Conservation (phyloP, 805 yeast species). For the Candida palmyrensis region DNA sequence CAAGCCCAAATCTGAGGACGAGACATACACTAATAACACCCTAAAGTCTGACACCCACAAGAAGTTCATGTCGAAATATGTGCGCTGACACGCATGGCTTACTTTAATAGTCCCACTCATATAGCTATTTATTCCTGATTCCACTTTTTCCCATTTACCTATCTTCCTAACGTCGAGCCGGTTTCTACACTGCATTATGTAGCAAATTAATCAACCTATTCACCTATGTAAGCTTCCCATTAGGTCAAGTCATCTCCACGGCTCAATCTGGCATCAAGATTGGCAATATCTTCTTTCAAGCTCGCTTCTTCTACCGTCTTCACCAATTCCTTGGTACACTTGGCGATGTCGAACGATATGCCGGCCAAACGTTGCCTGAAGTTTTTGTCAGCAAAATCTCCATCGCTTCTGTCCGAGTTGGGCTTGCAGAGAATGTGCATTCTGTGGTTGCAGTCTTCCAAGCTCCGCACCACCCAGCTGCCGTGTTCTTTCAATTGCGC, state of each 20-base stretch:
- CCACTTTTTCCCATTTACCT: no score
- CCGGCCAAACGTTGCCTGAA: constrained; percentile 94
- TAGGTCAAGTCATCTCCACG: constrained; percentile 26
- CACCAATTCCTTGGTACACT: constrained; percentile 91
- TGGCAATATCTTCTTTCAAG: constrained; percentile 77
- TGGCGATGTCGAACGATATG: constrained; percentile 92
- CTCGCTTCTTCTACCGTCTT: constrained; percentile 95
- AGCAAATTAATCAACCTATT: no score
- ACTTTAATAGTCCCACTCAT: no score
- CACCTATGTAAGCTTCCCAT: constrained; percentile 1
- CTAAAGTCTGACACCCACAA: constrained; percentile 30
- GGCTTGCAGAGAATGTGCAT: constrained; percentile 66
- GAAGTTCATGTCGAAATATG: constrained; percentile 28
- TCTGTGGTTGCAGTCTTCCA: constrained; percentile 80
- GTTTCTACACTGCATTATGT: no score
- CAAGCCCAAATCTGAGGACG: constrained; percentile 4
- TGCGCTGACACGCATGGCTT: constrained; percentile 15
- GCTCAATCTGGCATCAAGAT: constrained; percentile 61
- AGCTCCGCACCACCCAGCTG: constrained; percentile 80
- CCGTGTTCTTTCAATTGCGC: constrained; percentile 85
- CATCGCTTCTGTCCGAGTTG: constrained; percentile 38
- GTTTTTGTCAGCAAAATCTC: constrained; percentile 76
- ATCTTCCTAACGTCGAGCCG: no score
- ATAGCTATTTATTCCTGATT: no score
- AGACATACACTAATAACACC: constrained; percentile 27